A percentile compares a stretch with the other conserved stretches of the same genome.
These are phyloP conservation scores for Suillus tomentosus DNA, from an alignment of 768 basidiomycete species.

Conservation along the genomic window DNA sequence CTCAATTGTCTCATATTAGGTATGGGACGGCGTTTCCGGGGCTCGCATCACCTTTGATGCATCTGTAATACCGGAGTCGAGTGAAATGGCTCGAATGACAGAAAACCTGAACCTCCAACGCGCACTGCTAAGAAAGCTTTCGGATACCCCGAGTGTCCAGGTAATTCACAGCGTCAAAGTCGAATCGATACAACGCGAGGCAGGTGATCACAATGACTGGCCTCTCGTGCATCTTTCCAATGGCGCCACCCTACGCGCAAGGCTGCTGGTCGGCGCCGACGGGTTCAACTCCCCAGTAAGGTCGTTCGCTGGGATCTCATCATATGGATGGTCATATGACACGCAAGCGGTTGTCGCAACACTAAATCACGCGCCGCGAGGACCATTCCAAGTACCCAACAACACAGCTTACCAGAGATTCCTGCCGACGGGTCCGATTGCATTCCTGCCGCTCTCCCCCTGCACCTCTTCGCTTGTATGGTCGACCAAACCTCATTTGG, in stretches of 20 bases:
- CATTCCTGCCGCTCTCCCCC: slow-evolving; percentile 86
- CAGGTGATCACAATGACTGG: slow-evolving; percentile 63
- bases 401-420: slow-evolving; percentile 92
- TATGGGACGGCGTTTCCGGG: slow-evolving; percentile 91
- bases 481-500: slow-evolving; percentile 82
- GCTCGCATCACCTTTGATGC: slow-evolving; percentile 75
- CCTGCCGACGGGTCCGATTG: slow-evolving; percentile 92
- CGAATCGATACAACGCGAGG: slow-evolving; percentile 54
- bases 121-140: slow-evolving; percentile 70
- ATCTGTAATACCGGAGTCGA: slow-evolving; percentile 39
- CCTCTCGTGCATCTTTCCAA: slow-evolving; percentile 76
- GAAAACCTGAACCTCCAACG: slow-evolving; percentile 95
- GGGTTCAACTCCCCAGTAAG: slow-evolving; percentile 95
- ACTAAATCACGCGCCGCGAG: slow-evolving; percentile 69
- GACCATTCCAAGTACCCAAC: slow-evolving; percentile 62
- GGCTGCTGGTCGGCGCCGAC: slow-evolving; percentile 90
- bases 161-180: slow-evolving; percentile 79
- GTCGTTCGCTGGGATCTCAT: slow-evolving; percentile 78
- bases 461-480: slow-evolving; percentile 89
- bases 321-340: slow-evolving; percentile 91
- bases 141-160: slow-evolving; percentile 50
- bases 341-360: slow-evolving; percentile 91
- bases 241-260: slow-evolving; percentile 62
- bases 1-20: slow-evolving; percentile 40
- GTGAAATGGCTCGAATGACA: slow-evolving; percentile 78